These are phyloP conservation scores for Tetrapisispora taiwanensis DNA, from an alignment of 805 yeast species.

Conservation along the genomic window DNA sequence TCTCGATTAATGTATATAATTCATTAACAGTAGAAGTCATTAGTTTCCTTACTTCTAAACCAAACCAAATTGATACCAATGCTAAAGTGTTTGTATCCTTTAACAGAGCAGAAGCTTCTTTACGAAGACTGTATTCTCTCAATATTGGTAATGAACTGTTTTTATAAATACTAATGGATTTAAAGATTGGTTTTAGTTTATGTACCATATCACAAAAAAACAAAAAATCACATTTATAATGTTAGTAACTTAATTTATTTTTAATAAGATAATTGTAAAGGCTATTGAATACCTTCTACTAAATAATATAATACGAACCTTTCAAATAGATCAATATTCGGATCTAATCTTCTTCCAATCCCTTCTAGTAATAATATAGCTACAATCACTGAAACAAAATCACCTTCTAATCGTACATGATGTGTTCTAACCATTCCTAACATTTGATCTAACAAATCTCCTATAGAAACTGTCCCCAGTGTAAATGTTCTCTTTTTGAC, in stretches of 20 bases:
- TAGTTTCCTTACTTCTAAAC: constrained; percentile 79
- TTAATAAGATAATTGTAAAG: too few relatives aligned
- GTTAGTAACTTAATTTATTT: neutral
- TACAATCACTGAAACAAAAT: constrained; percentile 88
- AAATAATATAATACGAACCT: constrained; percentile 62
- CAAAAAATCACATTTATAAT: too few relatives aligned
- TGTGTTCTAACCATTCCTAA: constrained; percentile 84
- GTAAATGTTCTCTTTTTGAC: constrained; percentile 86
- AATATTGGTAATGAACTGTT: constrained; percentile 71
- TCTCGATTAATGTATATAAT: constrained; percentile 45
- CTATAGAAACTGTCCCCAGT: constrained; percentile 82
- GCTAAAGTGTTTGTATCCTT: constrained; percentile 52
- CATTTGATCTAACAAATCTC: constrained; percentile 80
- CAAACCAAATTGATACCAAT: constrained; percentile 86
- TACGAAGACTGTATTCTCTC: constrained; percentile 63
- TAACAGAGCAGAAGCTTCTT: constrained; percentile 52
- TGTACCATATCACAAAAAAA: too few relatives aligned
- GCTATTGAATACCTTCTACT: constrained; percentile 10
- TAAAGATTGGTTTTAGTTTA: neutral
- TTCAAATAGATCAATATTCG: constrained; percentile 87
- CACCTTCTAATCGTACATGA: constrained; percentile 97
- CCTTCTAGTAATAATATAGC: constrained; percentile 90
- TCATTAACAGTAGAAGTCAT: constrained; percentile 76
- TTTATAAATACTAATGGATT: neutral
- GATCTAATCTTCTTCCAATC: constrained; percentile 88